Evolutionary conservation across 805 yeast species (phyloP), one percentile per base, ranked within the genome.

Genomic region (Kodamaea hsintzibuensis): DNA sequence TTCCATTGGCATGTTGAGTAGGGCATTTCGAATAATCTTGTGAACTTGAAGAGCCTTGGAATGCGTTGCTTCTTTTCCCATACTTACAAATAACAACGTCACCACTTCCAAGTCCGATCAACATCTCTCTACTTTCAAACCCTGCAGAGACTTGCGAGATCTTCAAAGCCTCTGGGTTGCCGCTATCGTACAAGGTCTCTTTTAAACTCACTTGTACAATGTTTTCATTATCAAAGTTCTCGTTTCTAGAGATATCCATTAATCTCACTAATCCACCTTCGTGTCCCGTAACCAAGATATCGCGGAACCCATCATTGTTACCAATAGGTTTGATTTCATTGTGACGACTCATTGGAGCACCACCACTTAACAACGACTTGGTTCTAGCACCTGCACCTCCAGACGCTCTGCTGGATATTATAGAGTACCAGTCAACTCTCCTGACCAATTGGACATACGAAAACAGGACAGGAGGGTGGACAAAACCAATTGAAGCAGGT

Each of bases 171-270:
- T 70, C 68, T 0, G 69, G 66, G 42, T 67, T 62, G 1, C 62
- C 60, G 25, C 65, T 61, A 42, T 67, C 67, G 39, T 61, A 67
- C 43, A 75, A 63, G 1, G 76, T 69, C 40, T 69, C 73, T 35
- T 64, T 64, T 47, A 75, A 63, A 51, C 70, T 65, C 33, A 74
- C 58, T 56, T 72, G 76, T 0, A 75, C 62, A 7, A 63, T 58
- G 38, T 63, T 63, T 48, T 70, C 76, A 8, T 66, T 59, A 19
- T 69, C 74, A 18, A 16, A 13, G 19, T 63, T 67, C 47, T 89
- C 97, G 17, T 88, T 88, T 53, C 85, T 83, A 0, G 96, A 84
- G 0, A 91, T 86, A 70, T 93, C 96, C 84, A 91, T 86, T 8
- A 93, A 75, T 51, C 97, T 79, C 0, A 95, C 82, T 37, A 86